These are phyloP conservation scores for Spathaspora jeffriesii DNA, from an alignment of 1,139 yeast species.

Conservation along the genomic window DNA sequence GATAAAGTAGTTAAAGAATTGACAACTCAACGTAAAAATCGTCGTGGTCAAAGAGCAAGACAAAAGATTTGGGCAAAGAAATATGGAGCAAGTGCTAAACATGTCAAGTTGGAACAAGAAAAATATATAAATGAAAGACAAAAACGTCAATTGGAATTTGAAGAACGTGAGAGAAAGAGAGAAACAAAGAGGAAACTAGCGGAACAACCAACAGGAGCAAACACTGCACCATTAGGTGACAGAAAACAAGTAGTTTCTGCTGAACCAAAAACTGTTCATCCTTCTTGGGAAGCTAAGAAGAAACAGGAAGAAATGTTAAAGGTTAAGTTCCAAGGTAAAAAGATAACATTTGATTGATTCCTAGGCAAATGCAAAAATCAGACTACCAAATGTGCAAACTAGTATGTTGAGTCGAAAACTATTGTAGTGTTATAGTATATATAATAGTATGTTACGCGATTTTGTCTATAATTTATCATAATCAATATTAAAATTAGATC, in stretches of 20 bases:
- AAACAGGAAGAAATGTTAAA: conserved; percentile 65
- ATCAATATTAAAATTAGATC: conserved; percentile 26
- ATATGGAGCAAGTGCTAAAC: conserved; percentile 84
- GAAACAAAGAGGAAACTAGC: conserved; percentile 49
- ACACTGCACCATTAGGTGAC: conserved; percentile 40
- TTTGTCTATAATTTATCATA: conserved; percentile 19
- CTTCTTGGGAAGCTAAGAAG: conserved; percentile 94
- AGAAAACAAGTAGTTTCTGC: conserved; percentile 20
- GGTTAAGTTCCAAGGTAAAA: conserved; percentile 81
- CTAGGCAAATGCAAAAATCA: no score
- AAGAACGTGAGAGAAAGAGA: conserved; percentile 71
- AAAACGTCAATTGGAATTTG: conserved; percentile 63
- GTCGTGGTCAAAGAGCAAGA: conserved; percentile 97
- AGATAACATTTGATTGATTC: conserved; percentile 61
- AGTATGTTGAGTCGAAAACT: not conserved
- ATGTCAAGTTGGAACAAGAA: conserved; percentile 64
- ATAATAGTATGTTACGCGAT: not conserved
- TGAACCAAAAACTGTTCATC: conserved; percentile 55
- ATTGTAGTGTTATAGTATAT: not conserved
- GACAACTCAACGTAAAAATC: conserved; percentile 64
- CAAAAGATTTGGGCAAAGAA: conserved; percentile 95
- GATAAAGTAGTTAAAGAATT: conserved; percentile 62
- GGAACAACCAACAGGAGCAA: conserved; percentile 36
- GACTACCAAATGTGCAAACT: no score
- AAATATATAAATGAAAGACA: conserved; percentile 56